Evolutionary conservation across 768 basidiomycete species (phyloP).

Genomic region (Macrolepiota fuliginosa): DNA sequence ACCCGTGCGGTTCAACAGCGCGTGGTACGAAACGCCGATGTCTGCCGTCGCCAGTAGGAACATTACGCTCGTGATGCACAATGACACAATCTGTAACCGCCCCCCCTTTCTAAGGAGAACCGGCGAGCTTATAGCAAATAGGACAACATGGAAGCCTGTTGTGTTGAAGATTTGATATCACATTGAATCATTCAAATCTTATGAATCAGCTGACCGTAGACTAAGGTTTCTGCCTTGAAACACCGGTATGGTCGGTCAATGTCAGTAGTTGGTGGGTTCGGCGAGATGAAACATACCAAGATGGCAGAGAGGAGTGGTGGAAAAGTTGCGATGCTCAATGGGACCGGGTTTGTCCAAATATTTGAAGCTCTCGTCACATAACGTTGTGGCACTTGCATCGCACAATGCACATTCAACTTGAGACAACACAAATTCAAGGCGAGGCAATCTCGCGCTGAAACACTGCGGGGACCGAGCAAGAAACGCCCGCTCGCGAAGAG

Average conservation of each 20-base stretch:
- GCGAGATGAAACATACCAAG: neutral
- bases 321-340: neutral
- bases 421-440: neutral
- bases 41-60: constrained; percentile 33
- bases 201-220: neutral
- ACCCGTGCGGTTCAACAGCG: constrained; percentile 19
- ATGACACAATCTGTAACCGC: constrained; percentile 25
- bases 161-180: neutral
- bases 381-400: neutral
- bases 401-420: neutral
- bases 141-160: constrained; percentile 32
- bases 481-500: neutral
- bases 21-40: constrained; percentile 29
- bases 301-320: neutral
- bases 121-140: constrained; percentile 31
- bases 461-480: neutral
- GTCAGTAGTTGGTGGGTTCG: too few species aligned
- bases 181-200: neutral
- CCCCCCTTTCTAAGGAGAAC: constrained; percentile 27
- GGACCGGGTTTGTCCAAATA: neutral
- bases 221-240: neutral
- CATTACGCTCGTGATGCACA: constrained; percentile 31
- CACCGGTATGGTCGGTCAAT: neutral
- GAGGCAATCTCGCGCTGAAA: neutral
- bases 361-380: neutral